Evolutionary conservation across 2,329 filamentous ascomycete species (phyloP).

Genomic region (Exserohilum turcica): DNA sequence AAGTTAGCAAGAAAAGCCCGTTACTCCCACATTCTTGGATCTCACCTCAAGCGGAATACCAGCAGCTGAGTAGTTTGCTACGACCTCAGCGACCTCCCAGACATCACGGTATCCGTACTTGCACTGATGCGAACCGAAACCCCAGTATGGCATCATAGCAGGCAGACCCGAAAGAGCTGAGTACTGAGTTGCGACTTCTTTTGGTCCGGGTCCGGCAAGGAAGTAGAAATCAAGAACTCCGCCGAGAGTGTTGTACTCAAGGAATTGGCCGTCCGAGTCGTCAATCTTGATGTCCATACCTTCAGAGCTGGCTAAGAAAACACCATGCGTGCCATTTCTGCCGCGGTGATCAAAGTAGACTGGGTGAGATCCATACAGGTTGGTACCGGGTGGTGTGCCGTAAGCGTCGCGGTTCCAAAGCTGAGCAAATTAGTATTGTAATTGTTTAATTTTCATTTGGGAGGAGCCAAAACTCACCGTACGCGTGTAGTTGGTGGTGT

Average conservation of each 20-base stretch:
- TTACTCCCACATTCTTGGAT: background rate
- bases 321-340: conserved; percentile 45
- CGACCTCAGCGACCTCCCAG: conserved; percentile 67
- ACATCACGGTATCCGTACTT: conserved; percentile 60
- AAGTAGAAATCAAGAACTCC: conserved; percentile 75
- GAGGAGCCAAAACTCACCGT: conserved; percentile 37
- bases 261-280: conserved; percentile 67
- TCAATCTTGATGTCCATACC: conserved; percentile 77
- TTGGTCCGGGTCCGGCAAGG: conserved; percentile 54
- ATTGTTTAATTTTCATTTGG: conserved; percentile 33
- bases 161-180: conserved; percentile 54
- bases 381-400: conserved; percentile 62
- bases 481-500: conserved; percentile 67
- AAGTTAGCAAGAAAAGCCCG: background rate
- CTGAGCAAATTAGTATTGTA: conserved; percentile 58
- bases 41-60: conserved; percentile 58
- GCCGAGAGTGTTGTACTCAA: conserved; percentile 79
- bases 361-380: conserved; percentile 75
- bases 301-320: conserved; percentile 42
- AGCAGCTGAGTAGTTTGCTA: conserved; percentile 69
- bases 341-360: conserved; percentile 76
- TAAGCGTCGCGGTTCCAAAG: conserved; percentile 75
- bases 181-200: conserved; percentile 56
- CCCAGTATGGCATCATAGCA: conserved; percentile 59
- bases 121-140: conserved; percentile 58